These are phyloP conservation scores for Colletotrichum sp. DNA, from an alignment of 2,329 filamentous ascomycete genomes.

Conservation along the genomic window DNA sequence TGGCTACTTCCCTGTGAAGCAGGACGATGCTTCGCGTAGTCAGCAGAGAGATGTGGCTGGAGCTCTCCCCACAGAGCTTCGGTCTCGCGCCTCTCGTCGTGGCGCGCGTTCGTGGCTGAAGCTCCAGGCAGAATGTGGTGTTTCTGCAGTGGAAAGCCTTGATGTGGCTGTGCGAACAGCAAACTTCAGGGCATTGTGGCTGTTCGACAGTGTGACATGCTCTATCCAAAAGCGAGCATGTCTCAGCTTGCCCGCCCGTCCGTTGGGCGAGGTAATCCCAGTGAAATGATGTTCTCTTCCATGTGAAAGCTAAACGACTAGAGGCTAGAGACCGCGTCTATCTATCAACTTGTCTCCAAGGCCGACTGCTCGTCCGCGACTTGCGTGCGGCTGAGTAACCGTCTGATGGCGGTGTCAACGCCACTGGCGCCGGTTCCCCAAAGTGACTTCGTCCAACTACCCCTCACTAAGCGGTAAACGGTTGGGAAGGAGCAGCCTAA, in stretches of 20 bases:
- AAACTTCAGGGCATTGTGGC: neutral
- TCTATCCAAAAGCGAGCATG: neutral
- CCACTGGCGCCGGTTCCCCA: neutral
- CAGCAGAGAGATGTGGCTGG: neutral
- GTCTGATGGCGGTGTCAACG: neutral
- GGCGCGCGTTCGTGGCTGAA: neutral
- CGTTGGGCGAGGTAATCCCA: neutral
- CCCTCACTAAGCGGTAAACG: neutral
- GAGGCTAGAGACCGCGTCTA: neutral
- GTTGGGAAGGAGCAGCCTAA: neutral
- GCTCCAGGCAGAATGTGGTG: neutral
- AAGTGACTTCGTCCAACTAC: neutral
- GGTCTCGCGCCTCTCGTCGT: neutral
- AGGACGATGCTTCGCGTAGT: neutral
- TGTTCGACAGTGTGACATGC: neutral
- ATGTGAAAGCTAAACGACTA: neutral
- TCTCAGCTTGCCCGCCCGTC: neutral
- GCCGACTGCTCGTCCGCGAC: neutral
- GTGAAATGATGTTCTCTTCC: neutral
- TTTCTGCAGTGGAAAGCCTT: neutral
- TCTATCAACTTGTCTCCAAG: neutral
- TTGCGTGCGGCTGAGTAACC: neutral
- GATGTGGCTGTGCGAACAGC: neutral
- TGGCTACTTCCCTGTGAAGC: neutral
- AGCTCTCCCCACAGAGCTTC: neutral